Evolutionary conservation across 306 rosid genomes (phyloP), one percentile per base, ranked within the genome.

Genomic region (Gastrolobium bilobum): DNA sequence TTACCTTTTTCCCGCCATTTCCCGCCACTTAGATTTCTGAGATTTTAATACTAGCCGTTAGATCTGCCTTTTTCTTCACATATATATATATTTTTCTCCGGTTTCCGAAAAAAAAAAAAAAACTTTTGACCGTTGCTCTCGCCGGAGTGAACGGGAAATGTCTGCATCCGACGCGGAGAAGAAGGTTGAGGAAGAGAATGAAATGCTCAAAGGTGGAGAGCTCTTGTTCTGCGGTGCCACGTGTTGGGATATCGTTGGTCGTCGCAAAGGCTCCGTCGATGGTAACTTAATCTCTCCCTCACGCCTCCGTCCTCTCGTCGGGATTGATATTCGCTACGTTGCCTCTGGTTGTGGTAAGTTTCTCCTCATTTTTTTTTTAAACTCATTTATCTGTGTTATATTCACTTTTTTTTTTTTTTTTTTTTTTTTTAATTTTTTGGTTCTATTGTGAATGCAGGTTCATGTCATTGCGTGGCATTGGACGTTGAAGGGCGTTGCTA

Each of bases 401-500:
- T 79, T 38, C 5, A 13, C 31, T 26, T 48, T 33, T 44, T 10
- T 13, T 1, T 4, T 15, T 0, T 40, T 58, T 34, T 60, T 10
- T 48, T 44, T 68, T 31, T 53, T 42, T 35, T 4, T 50, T 61
- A 6, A 8, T 34, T 2, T 10, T 3, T n/a, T 59, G 33, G 57
- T 71, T 7, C 33, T 42, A 35, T 30, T 80, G 63, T 87, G 83
- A 80, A 83, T 82, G 88, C 78, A 95, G 98, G 81, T 14, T 90
- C 99, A 46, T 95, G 97, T 84, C 99, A 95, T 82, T 95, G 99
- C 35, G 96, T 92, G 81, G 99, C 99, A 7, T 88, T 95, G 90
- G 99, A 95, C 66, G 91, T 88, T 7, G 98, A 89, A 58, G 99
- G 99, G 76, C 96, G 98, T 63, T 95, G 99, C 78, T 95, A 95